These are phyloP conservation scores for Aureobasidium sp. DNA, from an alignment of 2,329 filamentous ascomycete genomes.

Conservation along the genomic window DNA sequence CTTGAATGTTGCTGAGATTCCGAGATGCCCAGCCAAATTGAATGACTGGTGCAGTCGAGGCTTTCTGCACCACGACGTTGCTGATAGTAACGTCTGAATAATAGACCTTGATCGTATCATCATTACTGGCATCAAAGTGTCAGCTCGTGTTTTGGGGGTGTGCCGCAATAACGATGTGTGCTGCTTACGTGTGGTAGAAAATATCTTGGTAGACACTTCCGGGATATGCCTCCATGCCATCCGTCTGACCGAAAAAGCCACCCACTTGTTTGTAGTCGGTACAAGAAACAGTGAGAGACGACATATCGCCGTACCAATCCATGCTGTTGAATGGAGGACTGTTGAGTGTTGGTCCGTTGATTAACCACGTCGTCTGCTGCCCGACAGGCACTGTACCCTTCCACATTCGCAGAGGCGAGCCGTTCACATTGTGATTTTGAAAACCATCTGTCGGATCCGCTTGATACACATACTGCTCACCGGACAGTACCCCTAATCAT, in stretches of 20 bases:
- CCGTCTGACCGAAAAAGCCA: background rate
- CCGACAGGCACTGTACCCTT: background rate
- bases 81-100: background rate
- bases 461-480: background rate
- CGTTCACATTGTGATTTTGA: conserved; percentile 2
- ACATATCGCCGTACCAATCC: background rate
- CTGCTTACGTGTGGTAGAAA: conserved; percentile 1
- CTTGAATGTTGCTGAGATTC: background rate
- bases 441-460: background rate
- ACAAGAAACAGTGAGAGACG: background rate
- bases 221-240: conserved; percentile 2
- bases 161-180: background rate
- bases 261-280: conserved; percentile 8
- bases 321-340: conserved; percentile 10
- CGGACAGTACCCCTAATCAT: background rate
- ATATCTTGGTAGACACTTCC: background rate
- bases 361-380: background rate
- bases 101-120: conserved; percentile 3
- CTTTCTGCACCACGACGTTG: background rate
- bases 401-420: conserved; percentile 1
- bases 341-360: background rate
- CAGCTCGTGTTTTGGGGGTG: background rate
- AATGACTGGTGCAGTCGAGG: background rate
- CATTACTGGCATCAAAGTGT: background rate
- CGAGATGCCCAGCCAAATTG: conserved; percentile 6